Evolutionary conservation across 179 eudicot species (phyloP).

Genomic region (Heliamphora pulchella): DNA sequence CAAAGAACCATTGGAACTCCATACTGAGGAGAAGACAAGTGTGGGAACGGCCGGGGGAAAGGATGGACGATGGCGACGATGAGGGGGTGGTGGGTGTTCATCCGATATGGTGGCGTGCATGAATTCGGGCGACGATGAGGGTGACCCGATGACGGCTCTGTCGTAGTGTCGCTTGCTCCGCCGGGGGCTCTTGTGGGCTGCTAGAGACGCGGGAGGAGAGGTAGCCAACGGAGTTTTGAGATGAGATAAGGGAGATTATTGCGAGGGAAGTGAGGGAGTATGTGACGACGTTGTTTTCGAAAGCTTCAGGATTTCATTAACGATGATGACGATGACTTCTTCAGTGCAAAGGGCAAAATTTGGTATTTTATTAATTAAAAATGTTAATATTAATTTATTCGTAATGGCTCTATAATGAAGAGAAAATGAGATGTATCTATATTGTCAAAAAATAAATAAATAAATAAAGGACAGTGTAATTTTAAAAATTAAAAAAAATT

Average conservation of each 20-base stretch:
- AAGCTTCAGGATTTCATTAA: constrained; percentile 30
- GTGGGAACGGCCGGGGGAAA: background rate
- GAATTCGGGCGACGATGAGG: constrained; percentile 14
- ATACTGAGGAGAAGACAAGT: constrained; percentile 27
- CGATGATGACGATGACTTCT: background rate
- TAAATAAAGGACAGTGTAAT: too few relatives aligned
- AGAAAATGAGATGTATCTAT: too few relatives aligned
- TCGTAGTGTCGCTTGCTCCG: constrained; percentile 29
- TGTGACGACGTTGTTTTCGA: constrained; percentile 40
- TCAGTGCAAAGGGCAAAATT: too few relatives aligned
- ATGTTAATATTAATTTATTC: too few relatives aligned
- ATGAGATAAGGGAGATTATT: constrained; percentile 42
- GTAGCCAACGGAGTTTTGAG: constrained; percentile 38
- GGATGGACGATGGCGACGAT: background rate
- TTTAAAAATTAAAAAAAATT: too few relatives aligned
- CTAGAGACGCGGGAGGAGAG: constrained; percentile 22
- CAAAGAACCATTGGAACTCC: constrained; percentile 54
- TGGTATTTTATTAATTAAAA: too few relatives aligned
- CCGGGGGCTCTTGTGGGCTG: constrained; percentile 29
- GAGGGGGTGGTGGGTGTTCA: background rate
- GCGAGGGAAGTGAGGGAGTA: constrained; percentile 58
- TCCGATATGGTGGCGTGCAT: constrained; percentile 14
- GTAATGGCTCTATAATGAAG: too few relatives aligned
- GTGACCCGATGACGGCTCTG: constrained; percentile 39
- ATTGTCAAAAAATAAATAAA: too few relatives aligned